Conservation (phyloP, 208 protist species). For the Phytomonas serpens region DNA sequence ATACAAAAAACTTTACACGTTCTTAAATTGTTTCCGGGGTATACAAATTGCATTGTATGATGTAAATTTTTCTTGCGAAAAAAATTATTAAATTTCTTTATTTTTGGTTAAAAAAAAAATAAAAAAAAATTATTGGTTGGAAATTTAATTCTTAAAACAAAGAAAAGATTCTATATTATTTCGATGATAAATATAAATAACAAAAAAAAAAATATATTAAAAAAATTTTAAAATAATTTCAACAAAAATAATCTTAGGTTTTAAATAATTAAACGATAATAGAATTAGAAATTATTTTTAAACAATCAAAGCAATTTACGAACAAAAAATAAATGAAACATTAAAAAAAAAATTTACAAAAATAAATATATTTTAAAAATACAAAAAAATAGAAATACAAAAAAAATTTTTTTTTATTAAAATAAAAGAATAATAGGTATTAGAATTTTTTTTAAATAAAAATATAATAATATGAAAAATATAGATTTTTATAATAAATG, state of each 20-base stretch:
- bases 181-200: conserved; percentile 1
- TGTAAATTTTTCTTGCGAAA: not conserved
- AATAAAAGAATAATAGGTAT: not conserved
- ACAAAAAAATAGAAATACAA: conserved; percentile 6
- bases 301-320: not conserved
- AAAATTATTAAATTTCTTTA: conserved; percentile 4
- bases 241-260: not conserved
- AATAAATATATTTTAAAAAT: conserved; percentile 2
- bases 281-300: conserved; percentile 5
- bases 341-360: not conserved
- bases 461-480: conserved; percentile 9
- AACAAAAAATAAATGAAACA: not conserved
- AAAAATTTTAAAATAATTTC: not conserved
- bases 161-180: conserved; percentile 2
- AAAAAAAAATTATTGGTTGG: conserved; percentile 7
- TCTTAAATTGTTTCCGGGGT: too few species aligned
- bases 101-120: conserved; percentile 1
- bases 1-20: too few species aligned
- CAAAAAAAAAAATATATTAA: conserved; percentile 8
- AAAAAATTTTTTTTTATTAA: not conserved
- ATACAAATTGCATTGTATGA: conserved; percentile 2
- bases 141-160: conserved; percentile 14
- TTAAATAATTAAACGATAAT: not conserved
- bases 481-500: not conserved
- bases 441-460: conserved; percentile 8